Base-by-base conservation (phyloP, 148 eudicot species). In the Nepenthes mirabilis region DNA sequence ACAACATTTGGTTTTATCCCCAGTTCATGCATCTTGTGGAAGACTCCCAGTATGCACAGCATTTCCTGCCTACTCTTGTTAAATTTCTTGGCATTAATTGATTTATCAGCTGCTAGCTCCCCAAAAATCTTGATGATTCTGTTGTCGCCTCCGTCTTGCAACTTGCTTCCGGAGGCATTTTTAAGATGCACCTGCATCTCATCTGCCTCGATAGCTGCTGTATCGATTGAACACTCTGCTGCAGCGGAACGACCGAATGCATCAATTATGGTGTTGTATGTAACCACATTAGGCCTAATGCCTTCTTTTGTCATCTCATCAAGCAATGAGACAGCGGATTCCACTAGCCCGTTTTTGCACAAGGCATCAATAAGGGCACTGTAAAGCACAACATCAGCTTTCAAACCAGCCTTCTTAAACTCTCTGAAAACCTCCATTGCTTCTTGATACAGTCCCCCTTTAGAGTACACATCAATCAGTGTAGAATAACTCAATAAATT, bases 271-370 rank as follows among this genome's bases (percentile, higher is more conserved):
- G 96, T 88, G 65, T 91, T 91, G 72, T 88, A 91, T 23, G 98
- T 88, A 34, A 91, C 98, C 37, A 91, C 96, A 79, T 91, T 91
- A 9, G 98, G 96, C 47, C 76, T 76, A 53, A 91, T 91, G 57
- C 98, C 98, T 70, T 82, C 84, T 71, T 81, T 78, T 36, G 85
- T 91, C 98, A 91, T 91, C 83, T 91, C 94, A 67, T 88, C 83
- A 3, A 91, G 88, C 75, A 88, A 79, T 47, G 79, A 71, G 13
- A 77, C 85, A 49, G 88, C 88, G 14, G 94, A 91, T 61, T 82
- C 87, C 50, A 91, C 88, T 7, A 83, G 63, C 62, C 98, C 98
- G 53, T 82, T 88, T 69, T 91, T 91, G 72, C 98, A 91, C 75
- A 91, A 67, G 36, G 98, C 75, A 71, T 91, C 98, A 61, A 91